Conservation (phyloP, 1,284 basidiomycete genomes). For the Cutaneotrichosporon daszewskae region DNA sequence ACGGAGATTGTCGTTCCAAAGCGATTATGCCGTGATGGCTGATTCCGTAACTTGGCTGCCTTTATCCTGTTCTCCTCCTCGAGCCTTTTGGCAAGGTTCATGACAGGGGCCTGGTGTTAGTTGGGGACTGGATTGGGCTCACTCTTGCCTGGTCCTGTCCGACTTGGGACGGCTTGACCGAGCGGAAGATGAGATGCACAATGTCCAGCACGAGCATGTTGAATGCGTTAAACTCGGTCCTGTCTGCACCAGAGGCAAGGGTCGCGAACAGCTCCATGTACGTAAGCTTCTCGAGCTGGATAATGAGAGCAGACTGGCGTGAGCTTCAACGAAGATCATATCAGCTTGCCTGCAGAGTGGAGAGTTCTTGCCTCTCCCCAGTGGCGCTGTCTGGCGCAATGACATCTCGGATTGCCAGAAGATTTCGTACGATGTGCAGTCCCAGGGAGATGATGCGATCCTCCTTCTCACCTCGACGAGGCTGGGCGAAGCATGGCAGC, state of each 20-base stretch:
- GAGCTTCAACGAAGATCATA: constrained; percentile 1
- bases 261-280: constrained; percentile 73
- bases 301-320: constrained; percentile 60
- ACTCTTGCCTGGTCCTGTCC: constrained; percentile 65
- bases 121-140: constrained; percentile 13
- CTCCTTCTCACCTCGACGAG: constrained; percentile 67
- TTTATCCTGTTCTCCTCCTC: constrained; percentile 63
- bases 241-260: constrained; percentile 68
- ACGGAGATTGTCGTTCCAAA: constrained; percentile 89
- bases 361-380: constrained; percentile 67
- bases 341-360: constrained; percentile 59
- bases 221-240: constrained; percentile 69
- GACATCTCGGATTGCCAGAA: constrained; percentile 80
- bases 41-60: constrained; percentile 49
- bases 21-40: constrained; percentile 75
- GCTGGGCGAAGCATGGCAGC: constrained; percentile 63
- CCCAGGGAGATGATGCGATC: constrained; percentile 78
- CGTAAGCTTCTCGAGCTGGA: constrained; percentile 64
- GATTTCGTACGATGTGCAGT: constrained; percentile 82
- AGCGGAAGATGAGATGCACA: constrained; percentile 76
- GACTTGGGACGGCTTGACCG: constrained; percentile 61
- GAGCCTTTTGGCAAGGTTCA: constrained; percentile 62
- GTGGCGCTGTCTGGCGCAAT: constrained; percentile 62
- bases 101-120: constrained; percentile 55
- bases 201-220: constrained; percentile 87